Evolutionary conservation across 2,329 filamentous ascomycete species (phyloP).

Genomic region (Trichophyton mentagrophytes): DNA sequence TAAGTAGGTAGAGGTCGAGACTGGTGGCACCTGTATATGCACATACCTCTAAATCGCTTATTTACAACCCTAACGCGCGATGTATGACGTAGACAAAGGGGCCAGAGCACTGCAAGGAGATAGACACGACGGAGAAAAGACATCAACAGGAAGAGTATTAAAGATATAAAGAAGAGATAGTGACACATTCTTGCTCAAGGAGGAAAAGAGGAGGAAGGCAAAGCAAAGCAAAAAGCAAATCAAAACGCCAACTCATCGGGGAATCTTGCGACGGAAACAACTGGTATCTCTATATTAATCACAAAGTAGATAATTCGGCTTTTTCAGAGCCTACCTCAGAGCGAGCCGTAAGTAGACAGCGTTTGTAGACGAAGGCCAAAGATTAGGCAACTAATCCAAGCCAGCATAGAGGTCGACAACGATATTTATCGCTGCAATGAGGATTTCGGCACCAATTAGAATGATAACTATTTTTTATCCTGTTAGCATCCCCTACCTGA

Average conservation of each 20-base stretch:
- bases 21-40: not conserved
- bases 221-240: not conserved
- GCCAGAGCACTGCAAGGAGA: not conserved
- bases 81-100: not conserved
- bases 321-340: not conserved
- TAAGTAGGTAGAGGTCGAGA: not conserved
- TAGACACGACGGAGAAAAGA: not conserved
- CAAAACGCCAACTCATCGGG: not conserved
- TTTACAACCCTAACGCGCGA: not conserved
- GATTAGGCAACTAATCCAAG: slow-evolving; percentile 34
- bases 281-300: not conserved
- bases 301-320: not conserved
- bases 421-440: slow-evolving; percentile 88
- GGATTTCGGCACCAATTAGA: slow-evolving; percentile 86
- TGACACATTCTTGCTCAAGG: not conserved
- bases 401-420: slow-evolving; percentile 80
- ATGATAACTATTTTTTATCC: slow-evolving; percentile 59
- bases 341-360: no score
- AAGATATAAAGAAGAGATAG: not conserved
- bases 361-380: no score
- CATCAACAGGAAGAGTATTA: not conserved
- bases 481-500: slow-evolving; percentile 11
- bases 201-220: not conserved
- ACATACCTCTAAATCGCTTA: not conserved
- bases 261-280: not conserved